Evolutionary conservation across 2,329 filamentous ascomycete species (phyloP), one percentile per base, ranked within the genome.

Genomic region (Colletotrichum destructivum): DNA sequence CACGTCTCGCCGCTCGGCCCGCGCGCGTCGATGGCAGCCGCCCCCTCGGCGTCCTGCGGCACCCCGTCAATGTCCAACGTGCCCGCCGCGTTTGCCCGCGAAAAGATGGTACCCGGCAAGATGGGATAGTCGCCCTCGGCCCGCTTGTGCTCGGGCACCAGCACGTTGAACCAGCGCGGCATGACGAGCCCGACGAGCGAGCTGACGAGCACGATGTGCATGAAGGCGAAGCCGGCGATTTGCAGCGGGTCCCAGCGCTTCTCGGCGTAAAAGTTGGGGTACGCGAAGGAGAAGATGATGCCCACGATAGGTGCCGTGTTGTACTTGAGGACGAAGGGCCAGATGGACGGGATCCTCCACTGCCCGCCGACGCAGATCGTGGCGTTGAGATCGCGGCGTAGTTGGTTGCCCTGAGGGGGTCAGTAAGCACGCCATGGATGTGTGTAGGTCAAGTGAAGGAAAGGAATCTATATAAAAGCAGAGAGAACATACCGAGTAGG

Each of bases 271-370:
- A 75, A 76, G 51, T 70, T 61, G 1, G 73, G 74, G 16, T 76
- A 76, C 2, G 74, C 59, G 13, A 76, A 75, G 44, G 67, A 75
- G 35, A 68, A 59, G 21, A 76, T 66, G 40, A 76, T 76, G 35
- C 74, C 69, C 2, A 75, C 64, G 18, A 75, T 76, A 0, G 75
- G 74, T 0, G 71, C 74, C 3, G 75, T 73, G 49, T 73, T 71
- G 66, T 75, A 75, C 18, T 75, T 75, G 40, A 76, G 71, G 12
- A 76, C 26, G 42, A 75, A 73, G 0, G 62, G 61, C 73, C 71
- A 74, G 52, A 72, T 42, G 40, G 73, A 26, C 13, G 75, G 73
- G 12, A 77, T 69, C 44, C 61, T 65, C 74, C 72, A 75, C 26
- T 73, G 44, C 1, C 71, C 52, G 26, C 59, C 8, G 1, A 51